phyloP scores from a whole-genome alignment of 257 asterid species.

The Parsonsia alboflavescens region DNA sequence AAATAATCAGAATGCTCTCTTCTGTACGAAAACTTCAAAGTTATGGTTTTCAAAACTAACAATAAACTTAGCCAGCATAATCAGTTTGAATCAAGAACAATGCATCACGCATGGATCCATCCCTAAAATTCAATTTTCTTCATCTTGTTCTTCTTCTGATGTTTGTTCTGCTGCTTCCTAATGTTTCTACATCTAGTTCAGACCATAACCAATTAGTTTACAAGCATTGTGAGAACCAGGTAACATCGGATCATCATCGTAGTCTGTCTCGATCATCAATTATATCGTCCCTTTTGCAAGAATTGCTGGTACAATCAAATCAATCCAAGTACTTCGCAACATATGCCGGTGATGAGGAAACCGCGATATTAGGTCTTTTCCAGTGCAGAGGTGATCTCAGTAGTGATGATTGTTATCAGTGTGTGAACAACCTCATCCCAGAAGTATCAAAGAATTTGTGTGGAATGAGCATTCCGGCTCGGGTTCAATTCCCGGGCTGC shows the following conservation, averaged over 20 bases:
- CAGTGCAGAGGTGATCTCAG: constrained; percentile 51
- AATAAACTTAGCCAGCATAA: neutral
- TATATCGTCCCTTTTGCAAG: constrained; percentile 38
- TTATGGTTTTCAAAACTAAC: neutral
- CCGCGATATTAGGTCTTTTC: constrained; percentile 47
- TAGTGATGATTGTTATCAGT: constrained; percentile 38
- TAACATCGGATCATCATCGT: constrained; percentile 22
- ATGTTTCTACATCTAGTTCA: constrained; percentile 11
- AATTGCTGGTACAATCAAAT: constrained; percentile 37
- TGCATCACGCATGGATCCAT: constrained; percentile 31
- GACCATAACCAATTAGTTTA: constrained; percentile 39
- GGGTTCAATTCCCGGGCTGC: constrained; percentile 69
- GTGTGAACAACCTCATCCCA: constrained; percentile 33
- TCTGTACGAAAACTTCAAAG: neutral
- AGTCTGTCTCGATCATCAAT: constrained; percentile 21
- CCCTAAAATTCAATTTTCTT: constrained; percentile 1
- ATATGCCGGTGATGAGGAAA: constrained; percentile 31
- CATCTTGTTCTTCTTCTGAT: constrained; percentile 12
- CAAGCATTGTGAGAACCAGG: constrained; percentile 41
- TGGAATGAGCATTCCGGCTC: constrained; percentile 34
- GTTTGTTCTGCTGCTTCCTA: constrained; percentile 20
- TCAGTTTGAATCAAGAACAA: neutral
- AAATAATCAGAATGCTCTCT: neutral
- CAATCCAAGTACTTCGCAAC: constrained; percentile 47
- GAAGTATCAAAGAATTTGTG: constrained; percentile 30